These are phyloP conservation scores for Citrus unshiu DNA, from an alignment of 345 rosid species.

Conservation along the genomic window DNA sequence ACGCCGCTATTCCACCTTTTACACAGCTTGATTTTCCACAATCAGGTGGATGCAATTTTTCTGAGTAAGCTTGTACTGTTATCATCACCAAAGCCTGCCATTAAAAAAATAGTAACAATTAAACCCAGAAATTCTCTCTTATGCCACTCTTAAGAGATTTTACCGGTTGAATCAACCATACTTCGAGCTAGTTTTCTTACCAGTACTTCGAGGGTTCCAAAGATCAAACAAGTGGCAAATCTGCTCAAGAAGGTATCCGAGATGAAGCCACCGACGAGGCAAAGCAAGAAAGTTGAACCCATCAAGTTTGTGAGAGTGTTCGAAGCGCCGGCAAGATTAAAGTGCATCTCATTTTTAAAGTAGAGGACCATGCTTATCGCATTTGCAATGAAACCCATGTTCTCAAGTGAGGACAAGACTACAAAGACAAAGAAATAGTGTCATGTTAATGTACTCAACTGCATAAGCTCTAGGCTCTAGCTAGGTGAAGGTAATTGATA, in stretches of 20 bases:
- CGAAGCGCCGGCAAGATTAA: constrained; percentile 26
- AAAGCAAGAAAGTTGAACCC: constrained; percentile 54
- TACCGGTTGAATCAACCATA: background rate
- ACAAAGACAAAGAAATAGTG: background rate
- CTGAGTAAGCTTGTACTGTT: constrained; percentile 43
- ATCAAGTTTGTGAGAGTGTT: constrained; percentile 51
- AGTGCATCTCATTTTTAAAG: constrained; percentile 33
- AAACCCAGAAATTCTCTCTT: background rate
- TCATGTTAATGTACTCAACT: background rate
- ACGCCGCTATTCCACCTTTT: constrained; percentile 28
- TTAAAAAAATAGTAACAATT: background rate
- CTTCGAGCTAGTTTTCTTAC: constrained; percentile 10
- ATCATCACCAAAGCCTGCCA: constrained; percentile 43
- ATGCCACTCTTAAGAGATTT: too few species aligned
- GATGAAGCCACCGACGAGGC: constrained; percentile 53
- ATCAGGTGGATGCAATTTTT: constrained; percentile 32
- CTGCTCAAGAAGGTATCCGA: constrained; percentile 48
- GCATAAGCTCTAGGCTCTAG: background rate
- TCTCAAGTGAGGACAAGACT: constrained; percentile 39
- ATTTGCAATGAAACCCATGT: constrained; percentile 62
- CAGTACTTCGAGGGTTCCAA: constrained; percentile 39
- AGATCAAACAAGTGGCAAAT: constrained; percentile 31
- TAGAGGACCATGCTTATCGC: constrained; percentile 45
- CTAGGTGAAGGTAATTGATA: background rate
- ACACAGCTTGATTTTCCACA: constrained; percentile 37